Conservation (phyloP, 1,284 basidiomycete species). For the Naganishia albida region DNA sequence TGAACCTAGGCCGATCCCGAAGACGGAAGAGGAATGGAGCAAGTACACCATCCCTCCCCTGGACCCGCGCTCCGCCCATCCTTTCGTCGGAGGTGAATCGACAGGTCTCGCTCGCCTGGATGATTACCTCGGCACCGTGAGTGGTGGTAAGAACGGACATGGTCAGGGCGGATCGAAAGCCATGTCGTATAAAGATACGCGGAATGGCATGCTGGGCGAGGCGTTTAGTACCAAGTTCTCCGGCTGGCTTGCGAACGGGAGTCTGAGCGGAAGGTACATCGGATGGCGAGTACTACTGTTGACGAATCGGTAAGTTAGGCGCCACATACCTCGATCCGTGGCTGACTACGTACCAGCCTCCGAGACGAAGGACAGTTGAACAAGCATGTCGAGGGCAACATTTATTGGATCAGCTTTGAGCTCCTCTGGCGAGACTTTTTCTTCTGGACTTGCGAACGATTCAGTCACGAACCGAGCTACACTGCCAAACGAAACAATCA, state of each 20-base stretch:
- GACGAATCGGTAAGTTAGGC: conserved; percentile 40
- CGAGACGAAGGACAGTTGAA: conserved; percentile 38
- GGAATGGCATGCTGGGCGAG: conserved; percentile 60
- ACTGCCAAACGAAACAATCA: conserved; percentile 10
- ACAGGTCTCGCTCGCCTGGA: conserved; percentile 53
- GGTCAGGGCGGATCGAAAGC: conserved; percentile 43
- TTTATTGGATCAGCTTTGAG: conserved; percentile 59
- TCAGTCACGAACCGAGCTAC: conserved; percentile 23
- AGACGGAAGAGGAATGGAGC: conserved; percentile 26
- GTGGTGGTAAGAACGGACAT: conserved; percentile 42
- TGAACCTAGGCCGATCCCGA: conserved; percentile 12
- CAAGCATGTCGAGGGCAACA: conserved; percentile 52
- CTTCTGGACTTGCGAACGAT: conserved; percentile 50
- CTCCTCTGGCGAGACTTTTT: conserved; percentile 57
- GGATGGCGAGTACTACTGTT: conserved; percentile 46
- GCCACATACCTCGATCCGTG: not conserved
- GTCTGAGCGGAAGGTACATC: conserved; percentile 57
- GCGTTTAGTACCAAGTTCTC: conserved; percentile 61
- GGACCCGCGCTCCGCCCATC: conserved; percentile 51
- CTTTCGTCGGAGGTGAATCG: conserved; percentile 55
- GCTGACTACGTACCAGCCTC: conserved; percentile 18
- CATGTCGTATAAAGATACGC: conserved; percentile 59
- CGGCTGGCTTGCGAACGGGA: conserved; percentile 58
- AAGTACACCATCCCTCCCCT: conserved; percentile 25
- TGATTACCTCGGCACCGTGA: conserved; percentile 50